Conservation (phyloP, 768 basidiomycete species). For the Trametes gibbosa region DNA sequence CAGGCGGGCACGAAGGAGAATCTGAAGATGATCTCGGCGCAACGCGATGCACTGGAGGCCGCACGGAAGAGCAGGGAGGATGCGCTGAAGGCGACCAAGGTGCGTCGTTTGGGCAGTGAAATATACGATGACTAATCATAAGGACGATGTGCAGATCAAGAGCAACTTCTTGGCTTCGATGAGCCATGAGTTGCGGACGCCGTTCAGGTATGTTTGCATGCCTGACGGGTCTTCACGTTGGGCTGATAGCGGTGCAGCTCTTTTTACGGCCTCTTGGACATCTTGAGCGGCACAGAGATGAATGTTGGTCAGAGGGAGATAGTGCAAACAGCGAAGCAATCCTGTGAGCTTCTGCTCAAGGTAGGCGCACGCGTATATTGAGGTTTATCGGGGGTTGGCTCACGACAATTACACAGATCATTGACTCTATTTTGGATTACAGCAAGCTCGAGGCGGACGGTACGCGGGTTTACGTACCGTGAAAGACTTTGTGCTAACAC, state of each 20-base stretch:
- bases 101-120: conserved; percentile 20
- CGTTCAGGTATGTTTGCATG: conserved; percentile 55
- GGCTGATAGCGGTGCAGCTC: conserved; percentile 40
- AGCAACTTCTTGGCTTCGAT: conserved; percentile 75
- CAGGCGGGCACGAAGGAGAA: conserved; percentile 74
- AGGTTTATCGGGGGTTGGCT: not conserved
- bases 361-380: conserved; percentile 28
- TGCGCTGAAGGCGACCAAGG: conserved; percentile 72
- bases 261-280: conserved; percentile 73
- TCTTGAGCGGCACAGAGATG: conserved; percentile 69
- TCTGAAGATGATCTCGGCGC: conserved; percentile 72
- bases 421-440: conserved; percentile 77
- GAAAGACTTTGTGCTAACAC: not conserved
- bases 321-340: conserved; percentile 79
- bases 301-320: conserved; percentile 70
- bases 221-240: not conserved
- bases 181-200: conserved; percentile 76
- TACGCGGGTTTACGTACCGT: conserved; percentile 16
- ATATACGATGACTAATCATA: not conserved
- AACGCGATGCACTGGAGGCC: conserved; percentile 65
- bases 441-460: conserved; percentile 78
- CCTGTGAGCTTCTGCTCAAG: conserved; percentile 72
- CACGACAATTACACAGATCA: conserved; percentile 46
- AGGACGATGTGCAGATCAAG: conserved; percentile 50
- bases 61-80: conserved; percentile 70